These are phyloP conservation scores for Clavispora santaluciae DNA, from an alignment of 805 yeast species.

Conservation along the genomic window DNA sequence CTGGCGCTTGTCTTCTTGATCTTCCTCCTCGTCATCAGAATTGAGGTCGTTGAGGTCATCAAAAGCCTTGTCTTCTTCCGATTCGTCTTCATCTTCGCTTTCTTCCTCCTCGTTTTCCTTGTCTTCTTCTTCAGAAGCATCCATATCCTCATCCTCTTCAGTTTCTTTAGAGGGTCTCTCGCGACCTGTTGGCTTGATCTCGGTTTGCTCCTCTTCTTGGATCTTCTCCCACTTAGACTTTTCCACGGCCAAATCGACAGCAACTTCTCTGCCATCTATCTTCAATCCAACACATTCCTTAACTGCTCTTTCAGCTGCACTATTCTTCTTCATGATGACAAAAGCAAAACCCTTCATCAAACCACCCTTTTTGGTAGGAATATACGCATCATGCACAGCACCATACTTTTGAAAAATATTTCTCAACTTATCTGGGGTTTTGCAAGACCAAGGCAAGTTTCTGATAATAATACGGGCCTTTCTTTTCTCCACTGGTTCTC, in stretches of 20 bases:
- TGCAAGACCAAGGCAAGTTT: conserved; percentile 94
- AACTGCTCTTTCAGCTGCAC: conserved; percentile 76
- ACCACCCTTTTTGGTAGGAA: conserved; percentile 85
- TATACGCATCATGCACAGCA: conserved; percentile 79
- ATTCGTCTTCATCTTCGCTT: conserved; percentile 29
- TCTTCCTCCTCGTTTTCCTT: conserved; percentile 35
- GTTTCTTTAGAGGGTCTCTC: conserved; percentile 39
- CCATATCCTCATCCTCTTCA: conserved; percentile 28
- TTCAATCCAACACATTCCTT: conserved; percentile 69
- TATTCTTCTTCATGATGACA: conserved; percentile 77
- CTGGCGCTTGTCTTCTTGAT: conserved; percentile 18
- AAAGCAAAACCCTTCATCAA: conserved; percentile 94
- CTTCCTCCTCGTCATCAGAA: conserved; percentile 29
- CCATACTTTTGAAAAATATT: conserved; percentile 74
- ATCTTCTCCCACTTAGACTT: conserved; percentile 75
- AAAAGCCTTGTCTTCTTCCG: conserved; percentile 25
- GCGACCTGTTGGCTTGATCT: conserved; percentile 4
- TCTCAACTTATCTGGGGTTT: conserved; percentile 67
- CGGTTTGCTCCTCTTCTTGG: conserved; percentile 25
- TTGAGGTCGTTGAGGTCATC: conserved; percentile 13
- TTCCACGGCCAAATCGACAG: conserved; percentile 90
- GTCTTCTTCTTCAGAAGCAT: conserved; percentile 27
- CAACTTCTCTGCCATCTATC: conserved; percentile 86
- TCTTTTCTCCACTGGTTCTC: conserved; percentile 58
- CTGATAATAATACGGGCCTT: conserved; percentile 83